Evolutionary conservation across 106 monocot species (phyloP).

Genomic region (Dactylorhiza incarnata): DNA sequence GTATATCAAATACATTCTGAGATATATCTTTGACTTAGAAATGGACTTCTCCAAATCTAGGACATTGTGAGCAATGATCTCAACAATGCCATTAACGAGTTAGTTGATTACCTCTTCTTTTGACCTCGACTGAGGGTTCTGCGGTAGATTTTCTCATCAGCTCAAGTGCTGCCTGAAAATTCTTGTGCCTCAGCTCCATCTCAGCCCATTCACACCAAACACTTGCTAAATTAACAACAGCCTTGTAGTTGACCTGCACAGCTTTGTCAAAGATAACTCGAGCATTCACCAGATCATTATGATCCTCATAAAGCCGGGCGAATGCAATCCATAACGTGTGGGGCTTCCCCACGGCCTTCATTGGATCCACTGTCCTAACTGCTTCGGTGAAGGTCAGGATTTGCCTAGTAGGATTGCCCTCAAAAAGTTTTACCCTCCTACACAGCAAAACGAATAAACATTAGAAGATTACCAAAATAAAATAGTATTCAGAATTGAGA

Average conservation of each 20-base stretch:
- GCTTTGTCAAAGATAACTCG: slow-evolving; percentile 89
- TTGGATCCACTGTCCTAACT: slow-evolving; percentile 89
- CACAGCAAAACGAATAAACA: slow-evolving; percentile 7
- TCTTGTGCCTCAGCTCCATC: slow-evolving; percentile 91
- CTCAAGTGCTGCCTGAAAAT: slow-evolving; percentile 75
- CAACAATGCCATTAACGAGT: neutral
- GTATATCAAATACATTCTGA: too few relatives aligned
- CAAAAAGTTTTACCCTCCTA: slow-evolving; percentile 89
- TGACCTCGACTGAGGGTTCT: slow-evolving; percentile 89
- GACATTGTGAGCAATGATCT: too few relatives aligned
- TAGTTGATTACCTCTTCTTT: slow-evolving; percentile 66
- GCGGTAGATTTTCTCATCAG: slow-evolving; percentile 80
- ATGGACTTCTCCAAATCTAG: too few relatives aligned
- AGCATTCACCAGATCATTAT: slow-evolving; percentile 82
- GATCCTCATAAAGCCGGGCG: slow-evolving; percentile 81
- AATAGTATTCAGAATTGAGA: neutral
- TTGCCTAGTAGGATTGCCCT: slow-evolving; percentile 80
- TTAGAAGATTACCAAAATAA: neutral
- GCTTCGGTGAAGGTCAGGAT: slow-evolving; percentile 84
- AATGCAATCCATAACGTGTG: slow-evolving; percentile 95
- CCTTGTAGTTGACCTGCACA: slow-evolving; percentile 77
- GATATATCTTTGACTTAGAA: too few relatives aligned
- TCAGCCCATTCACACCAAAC: slow-evolving; percentile 99
- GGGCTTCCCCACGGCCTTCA: slow-evolving; percentile 95
- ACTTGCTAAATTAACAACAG: slow-evolving; percentile 81